A percentile compares a stretch with the other conserved stretches of the same genome.
Conservation (phyloP, 371 early-diverging fungal genomes). For the Mortierella sp. region DNA sequence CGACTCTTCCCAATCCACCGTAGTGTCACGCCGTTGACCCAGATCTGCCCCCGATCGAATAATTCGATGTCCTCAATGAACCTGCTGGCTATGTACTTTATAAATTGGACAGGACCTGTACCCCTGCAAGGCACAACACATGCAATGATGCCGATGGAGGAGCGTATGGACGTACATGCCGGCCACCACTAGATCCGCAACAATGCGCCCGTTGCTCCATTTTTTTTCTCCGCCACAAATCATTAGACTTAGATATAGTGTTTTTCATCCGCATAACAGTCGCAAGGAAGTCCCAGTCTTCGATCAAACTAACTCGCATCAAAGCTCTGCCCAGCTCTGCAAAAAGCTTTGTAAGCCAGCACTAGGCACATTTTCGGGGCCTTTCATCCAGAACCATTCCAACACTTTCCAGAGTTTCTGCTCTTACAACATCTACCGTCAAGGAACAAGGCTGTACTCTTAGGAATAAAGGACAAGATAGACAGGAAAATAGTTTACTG, state of each 20-base stretch:
- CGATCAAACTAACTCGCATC: background rate
- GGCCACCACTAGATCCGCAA: background rate
- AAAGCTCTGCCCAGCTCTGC: slow-evolving; percentile 2
- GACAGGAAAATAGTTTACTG: too few species aligned
- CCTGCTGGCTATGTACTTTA: too few species aligned
- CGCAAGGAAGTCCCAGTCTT: background rate
- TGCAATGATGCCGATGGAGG: slow-evolving; percentile 10
- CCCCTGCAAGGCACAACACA: slow-evolving; percentile 13
- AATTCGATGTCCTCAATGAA: too few species aligned
- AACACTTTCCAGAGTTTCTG: slow-evolving; percentile 9
- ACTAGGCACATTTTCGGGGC: slow-evolving; percentile 7
- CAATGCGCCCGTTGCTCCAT: slow-evolving; percentile 11
- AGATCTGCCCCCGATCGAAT: too few species aligned
- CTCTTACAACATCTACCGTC: slow-evolving; percentile 11
- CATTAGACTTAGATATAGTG: slow-evolving; percentile 17
- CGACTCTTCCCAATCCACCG: too few species aligned
- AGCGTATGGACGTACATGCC: slow-evolving; percentile 17
- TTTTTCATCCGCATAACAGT: slow-evolving; percentile 14
- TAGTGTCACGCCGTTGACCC: too few species aligned
- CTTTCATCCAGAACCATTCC: slow-evolving; percentile 1
- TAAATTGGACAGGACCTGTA: background rate
- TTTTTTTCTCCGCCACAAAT: slow-evolving; percentile 18
- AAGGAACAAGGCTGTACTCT: too few species aligned
- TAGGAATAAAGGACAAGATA: too few species aligned
- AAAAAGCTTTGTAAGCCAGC: background rate